Conservation (phyloP, 2,329 filamentous ascomycete species). For the Aspergillus sp. region DNA sequence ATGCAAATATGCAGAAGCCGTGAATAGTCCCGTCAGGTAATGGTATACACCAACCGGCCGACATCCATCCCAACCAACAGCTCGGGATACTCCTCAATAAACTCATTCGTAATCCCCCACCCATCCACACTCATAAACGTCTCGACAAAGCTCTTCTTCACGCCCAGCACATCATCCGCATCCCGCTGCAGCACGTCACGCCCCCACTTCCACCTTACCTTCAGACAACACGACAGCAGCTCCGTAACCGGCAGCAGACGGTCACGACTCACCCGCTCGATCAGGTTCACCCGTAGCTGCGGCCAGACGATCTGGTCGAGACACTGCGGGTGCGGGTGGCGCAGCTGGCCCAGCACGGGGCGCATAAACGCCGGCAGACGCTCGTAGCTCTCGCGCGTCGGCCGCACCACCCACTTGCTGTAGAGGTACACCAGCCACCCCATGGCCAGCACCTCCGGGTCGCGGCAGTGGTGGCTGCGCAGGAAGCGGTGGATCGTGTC, state of each 20-base stretch:
- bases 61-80: constrained; percentile 9
- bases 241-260: constrained; percentile 3
- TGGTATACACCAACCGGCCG: background rate
- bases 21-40: background rate
- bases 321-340: background rate
- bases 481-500: constrained; percentile 5
- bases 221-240: constrained; percentile 7
- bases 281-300: constrained; percentile 9
- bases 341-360: constrained; percentile 2
- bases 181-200: constrained; percentile 11
- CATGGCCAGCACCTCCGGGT: constrained; percentile 9
- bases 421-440: constrained; percentile 11
- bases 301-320: constrained; percentile 6
- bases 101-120: constrained; percentile 14
- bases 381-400: background rate
- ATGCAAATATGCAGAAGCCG: no score
- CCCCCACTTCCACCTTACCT: constrained; percentile 13
- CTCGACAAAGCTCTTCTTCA: constrained; percentile 6
- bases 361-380: background rate
- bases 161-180: constrained; percentile 4
- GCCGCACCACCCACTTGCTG: constrained; percentile 10
- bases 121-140: constrained; percentile 7
- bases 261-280: constrained; percentile 4
- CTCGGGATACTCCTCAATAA: constrained; percentile 12
- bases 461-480: constrained; percentile 4